Evolutionary conservation across 2,329 filamentous ascomycete species (phyloP).

Genomic region (Fusarium brachygibbosum): DNA sequence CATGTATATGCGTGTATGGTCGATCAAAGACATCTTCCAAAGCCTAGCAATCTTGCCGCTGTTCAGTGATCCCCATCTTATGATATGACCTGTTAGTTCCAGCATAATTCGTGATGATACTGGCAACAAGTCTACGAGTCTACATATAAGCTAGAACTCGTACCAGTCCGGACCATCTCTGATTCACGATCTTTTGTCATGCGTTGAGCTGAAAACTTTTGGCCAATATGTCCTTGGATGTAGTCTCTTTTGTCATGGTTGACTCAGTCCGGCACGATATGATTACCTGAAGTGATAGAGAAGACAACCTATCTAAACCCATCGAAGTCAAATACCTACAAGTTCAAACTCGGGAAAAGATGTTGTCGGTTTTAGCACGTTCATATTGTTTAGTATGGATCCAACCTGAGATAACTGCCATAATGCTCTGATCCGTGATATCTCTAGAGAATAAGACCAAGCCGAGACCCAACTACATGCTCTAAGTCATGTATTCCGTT

Average conservation of each 20-base stretch:
- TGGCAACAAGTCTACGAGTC: not conserved
- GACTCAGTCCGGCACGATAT: not conserved
- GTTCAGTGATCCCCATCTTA: not conserved
- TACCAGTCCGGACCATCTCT: not conserved
- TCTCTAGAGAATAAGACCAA: too few relatives aligned
- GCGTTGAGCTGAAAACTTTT: too few relatives aligned
- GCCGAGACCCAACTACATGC: too few relatives aligned
- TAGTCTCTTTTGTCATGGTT: not conserved
- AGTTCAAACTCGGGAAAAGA: not conserved
- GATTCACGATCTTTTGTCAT: not conserved
- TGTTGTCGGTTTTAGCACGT: too few relatives aligned
- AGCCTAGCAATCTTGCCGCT: not conserved
- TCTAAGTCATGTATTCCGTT: too few relatives aligned
- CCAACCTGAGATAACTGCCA: not conserved
- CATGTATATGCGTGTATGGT: too few relatives aligned
- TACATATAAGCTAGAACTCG: not conserved
- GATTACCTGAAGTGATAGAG: not conserved
- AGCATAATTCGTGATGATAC: not conserved
- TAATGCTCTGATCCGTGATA: not conserved
- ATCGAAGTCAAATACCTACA: too few relatives aligned
- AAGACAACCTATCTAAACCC: too few relatives aligned
- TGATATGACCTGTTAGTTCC: not conserved
- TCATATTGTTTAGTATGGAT: accelerated
- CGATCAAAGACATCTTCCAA: not conserved
- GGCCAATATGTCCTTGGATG: too few relatives aligned